Base-by-base conservation (phyloP, 2,329 filamentous ascomycete species). In the Cytospora leucostoma region DNA sequence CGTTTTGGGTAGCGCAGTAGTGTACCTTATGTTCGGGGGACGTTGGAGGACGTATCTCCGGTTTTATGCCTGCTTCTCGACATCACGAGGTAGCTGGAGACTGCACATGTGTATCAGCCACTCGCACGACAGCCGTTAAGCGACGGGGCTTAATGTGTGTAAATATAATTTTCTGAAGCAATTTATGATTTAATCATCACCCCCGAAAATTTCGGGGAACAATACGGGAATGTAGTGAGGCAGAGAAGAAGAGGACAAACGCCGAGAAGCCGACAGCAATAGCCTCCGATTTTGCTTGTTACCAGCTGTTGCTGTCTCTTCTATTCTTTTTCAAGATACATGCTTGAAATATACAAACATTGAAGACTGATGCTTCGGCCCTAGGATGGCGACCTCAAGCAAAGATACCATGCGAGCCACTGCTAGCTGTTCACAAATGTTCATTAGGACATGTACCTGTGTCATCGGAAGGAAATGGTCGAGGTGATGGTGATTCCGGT, bases 361-460 rank as follows among this genome's bases (percentile, higher is more conserved):
- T 3, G n/a, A n/a, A n/a, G n/a, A 19, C 8, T 6, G 3, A 3
- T n/a, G 5, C 5, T 17, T 1, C 17, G 6, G 6, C 10, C 6
- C 40, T n/a, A 7, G 40, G 4, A 19, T n/a, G 40, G n/a, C 17
- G 8, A 8, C 5, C 40, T 44, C 3, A 19, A 19, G 15, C 10
- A 10, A 44, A 17, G 40, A 44, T 17, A 40, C 10, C 17, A 19
- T 8, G 3, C 17, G 12, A 44, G n/a, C n/a, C 17, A 44, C 8
- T 19, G 40, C 17, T 44, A 44, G n/a, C 17, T 44, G n/a, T 1
- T 19, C n/a, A 44, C 27, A 27, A 27, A 27, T 44, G 10, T 40
- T 40, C 15, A 40, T 15, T 13, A 17, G 7, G 7, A 17, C 38
- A 17, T 40, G 13, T 17, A 17, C 38, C 12, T 6, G 4, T 13